phyloP scores from a whole-genome alignment of 1,139 yeast genomes.

The Ogataea hybrid region DNA sequence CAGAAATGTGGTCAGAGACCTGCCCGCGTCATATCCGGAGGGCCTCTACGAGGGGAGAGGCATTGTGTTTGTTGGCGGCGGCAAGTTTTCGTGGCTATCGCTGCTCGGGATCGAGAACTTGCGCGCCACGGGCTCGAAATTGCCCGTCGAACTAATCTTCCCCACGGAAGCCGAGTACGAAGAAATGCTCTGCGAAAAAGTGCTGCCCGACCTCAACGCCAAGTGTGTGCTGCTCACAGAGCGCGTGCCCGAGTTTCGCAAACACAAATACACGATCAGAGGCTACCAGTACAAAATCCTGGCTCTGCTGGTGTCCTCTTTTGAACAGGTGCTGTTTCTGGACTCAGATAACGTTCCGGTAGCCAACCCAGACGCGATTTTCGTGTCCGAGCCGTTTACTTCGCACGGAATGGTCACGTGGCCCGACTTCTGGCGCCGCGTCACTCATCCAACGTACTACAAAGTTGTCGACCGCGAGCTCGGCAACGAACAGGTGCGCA shows the following conservation, averaged over 20 bases:
- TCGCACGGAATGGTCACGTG: slow-evolving; percentile 50
- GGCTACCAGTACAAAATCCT: too few relatives aligned
- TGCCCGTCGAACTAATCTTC: slow-evolving; percentile 64
- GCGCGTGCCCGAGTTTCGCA: too few relatives aligned
- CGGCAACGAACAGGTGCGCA: slow-evolving; percentile 32
- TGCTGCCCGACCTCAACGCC: too few relatives aligned
- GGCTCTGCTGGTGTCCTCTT: too few relatives aligned
- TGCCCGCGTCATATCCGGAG: slow-evolving; percentile 47
- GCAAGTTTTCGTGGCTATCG: slow-evolving; percentile 54
- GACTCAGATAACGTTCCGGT: slow-evolving; percentile 63
- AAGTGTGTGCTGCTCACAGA: too few relatives aligned
- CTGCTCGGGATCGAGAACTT: slow-evolving; percentile 51
- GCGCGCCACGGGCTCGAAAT: slow-evolving; percentile 49
- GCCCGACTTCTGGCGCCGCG: slow-evolving; percentile 71
- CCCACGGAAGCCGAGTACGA: slow-evolving; percentile 46
- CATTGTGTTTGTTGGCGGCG: slow-evolving; percentile 67
- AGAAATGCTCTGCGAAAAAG: too few relatives aligned
- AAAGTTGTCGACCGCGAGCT: slow-evolving; percentile 48
- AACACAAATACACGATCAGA: too few relatives aligned
- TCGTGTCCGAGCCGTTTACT: slow-evolving; percentile 40
- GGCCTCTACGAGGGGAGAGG: slow-evolving; percentile 50
- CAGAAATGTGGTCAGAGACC: slow-evolving; percentile 44
- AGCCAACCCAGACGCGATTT: slow-evolving; percentile 48
- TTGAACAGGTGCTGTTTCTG: slow-evolving; percentile 49
- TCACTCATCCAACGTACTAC: slow-evolving; percentile 57